Percentiles rank a stretch among this genome's conserved stretches.
Conservation (phyloP, 31 red algal genomes). For the Asparagopsis taxiformis region DNA sequence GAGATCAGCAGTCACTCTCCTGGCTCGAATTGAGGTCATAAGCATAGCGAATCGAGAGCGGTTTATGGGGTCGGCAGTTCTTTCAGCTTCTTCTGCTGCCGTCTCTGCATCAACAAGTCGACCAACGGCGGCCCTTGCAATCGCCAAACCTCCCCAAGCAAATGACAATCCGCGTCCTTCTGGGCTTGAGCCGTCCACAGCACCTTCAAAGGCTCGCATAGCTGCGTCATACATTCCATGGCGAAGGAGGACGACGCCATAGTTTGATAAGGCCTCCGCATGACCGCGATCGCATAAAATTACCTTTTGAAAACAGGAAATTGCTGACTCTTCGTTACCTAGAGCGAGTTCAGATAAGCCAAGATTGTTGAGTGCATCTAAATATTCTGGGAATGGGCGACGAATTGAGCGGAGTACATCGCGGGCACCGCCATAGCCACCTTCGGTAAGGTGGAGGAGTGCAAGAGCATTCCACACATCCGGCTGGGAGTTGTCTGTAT, state of each 20-base stretch:
- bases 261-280: constrained; percentile 69
- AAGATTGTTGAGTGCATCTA: constrained; percentile 76
- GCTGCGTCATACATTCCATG: constrained; percentile 39
- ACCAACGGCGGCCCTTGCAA: constrained; percentile 45
- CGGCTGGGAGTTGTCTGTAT: constrained; percentile 36
- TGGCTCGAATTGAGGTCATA: constrained; percentile 42
- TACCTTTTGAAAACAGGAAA: constrained; percentile 44
- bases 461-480: constrained; percentile 87
- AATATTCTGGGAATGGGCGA: constrained; percentile 56
- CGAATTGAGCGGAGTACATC: constrained; percentile 45
- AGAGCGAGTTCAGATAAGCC: constrained; percentile 51
- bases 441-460: constrained; percentile 67
- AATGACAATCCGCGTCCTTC: constrained; percentile 20
- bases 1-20: constrained; percentile 18
- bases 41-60: constrained; percentile 48
- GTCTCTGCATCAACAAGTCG: constrained; percentile 22
- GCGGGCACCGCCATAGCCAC: constrained; percentile 46
- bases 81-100: constrained; percentile 53
- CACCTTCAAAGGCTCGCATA: constrained; percentile 27
- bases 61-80: constrained; percentile 35
- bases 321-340: constrained; percentile 44
- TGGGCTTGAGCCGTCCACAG: constrained; percentile 22
- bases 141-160: constrained; percentile 53
- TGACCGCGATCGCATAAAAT: constrained; percentile 53
- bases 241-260: constrained; percentile 58